These are phyloP conservation scores for Cicer chorassanicum DNA, from an alignment of 306 rosid species.

Conservation along the genomic window DNA sequence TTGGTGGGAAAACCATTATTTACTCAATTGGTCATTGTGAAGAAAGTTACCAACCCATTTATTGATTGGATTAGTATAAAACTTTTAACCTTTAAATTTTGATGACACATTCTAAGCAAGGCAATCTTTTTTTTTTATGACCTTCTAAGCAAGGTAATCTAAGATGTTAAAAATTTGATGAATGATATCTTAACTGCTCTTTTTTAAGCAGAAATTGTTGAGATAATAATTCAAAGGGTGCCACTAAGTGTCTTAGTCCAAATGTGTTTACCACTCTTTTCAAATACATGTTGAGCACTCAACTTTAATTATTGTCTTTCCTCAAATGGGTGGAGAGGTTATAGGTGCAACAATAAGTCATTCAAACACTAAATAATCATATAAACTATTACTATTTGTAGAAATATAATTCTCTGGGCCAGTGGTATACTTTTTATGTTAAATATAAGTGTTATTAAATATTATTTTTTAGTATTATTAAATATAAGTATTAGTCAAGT, in stretches of 20 bases:
- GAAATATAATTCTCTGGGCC: no score
- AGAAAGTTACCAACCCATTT: conserved; percentile 22
- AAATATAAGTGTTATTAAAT: no score
- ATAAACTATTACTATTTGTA: no score
- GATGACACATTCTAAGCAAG: conserved; percentile 2
- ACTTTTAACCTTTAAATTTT: conserved; percentile 20
- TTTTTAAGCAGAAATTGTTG: background rate
- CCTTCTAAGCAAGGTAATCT: background rate
- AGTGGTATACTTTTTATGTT: no score
- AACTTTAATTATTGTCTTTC: no score
- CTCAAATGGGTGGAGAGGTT: no score
- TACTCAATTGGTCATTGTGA: background rate
- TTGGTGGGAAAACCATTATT: conserved; percentile 32
- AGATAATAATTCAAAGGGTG: conserved; percentile 3
- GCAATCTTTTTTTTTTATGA: background rate
- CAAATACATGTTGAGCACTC: background rate
- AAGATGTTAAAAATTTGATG: background rate
- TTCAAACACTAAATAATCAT: background rate
- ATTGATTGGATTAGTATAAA: conserved; percentile 13
- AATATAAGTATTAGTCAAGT: no score
- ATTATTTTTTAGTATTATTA: no score
- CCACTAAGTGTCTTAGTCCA: background rate
- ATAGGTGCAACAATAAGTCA: background rate
- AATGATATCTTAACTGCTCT: background rate
- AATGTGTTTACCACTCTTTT: background rate